Evolutionary conservation across 805 yeast species (phyloP).

Genomic region (Lipomyces sp.): DNA sequence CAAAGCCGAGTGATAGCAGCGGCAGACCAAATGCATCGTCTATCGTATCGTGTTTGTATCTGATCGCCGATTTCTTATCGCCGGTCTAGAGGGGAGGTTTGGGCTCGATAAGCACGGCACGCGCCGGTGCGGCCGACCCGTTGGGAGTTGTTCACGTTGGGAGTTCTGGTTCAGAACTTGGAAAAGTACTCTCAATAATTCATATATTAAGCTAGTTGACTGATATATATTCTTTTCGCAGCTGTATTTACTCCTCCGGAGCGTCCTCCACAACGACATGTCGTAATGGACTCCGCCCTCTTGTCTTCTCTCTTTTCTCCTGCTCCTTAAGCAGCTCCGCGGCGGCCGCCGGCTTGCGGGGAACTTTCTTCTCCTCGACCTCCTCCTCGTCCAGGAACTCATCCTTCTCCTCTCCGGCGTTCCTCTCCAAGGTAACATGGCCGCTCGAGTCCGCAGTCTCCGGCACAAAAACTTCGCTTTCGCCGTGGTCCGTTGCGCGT

Average conservation of each 20-base stretch:
- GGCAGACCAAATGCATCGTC: no score
- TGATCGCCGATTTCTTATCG: no score
- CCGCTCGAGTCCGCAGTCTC: conserved; percentile 21
- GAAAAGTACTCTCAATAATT: no score
- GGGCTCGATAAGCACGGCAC: no score
- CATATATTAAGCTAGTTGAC: no score
- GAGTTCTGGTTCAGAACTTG: no score
- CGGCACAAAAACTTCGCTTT: conserved; percentile 18
- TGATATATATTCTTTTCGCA: no score
- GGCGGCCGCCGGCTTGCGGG: neutral
- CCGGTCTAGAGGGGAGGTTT: no score
- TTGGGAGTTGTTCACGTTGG: no score
- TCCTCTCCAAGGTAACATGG: conserved; percentile 16
- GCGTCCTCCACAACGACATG: conserved; percentile 28
- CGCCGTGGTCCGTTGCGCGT: conserved; percentile 1
- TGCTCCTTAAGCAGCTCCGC: neutral
- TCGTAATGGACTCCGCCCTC: conserved; percentile 21
- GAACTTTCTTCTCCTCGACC: conserved; percentile 10
- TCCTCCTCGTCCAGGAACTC: conserved; percentile 26
- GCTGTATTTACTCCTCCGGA: conserved; percentile 18
- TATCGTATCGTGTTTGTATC: no score
- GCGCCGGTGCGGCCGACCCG: no score
- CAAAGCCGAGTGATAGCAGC: no score
- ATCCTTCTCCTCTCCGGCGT: conserved; percentile 18
- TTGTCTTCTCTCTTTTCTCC: conserved; percentile 2